These are phyloP conservation scores for Colletotrichum orchidophilum DNA, from an alignment of 2,329 filamentous ascomycete species.

Conservation along the genomic window DNA sequence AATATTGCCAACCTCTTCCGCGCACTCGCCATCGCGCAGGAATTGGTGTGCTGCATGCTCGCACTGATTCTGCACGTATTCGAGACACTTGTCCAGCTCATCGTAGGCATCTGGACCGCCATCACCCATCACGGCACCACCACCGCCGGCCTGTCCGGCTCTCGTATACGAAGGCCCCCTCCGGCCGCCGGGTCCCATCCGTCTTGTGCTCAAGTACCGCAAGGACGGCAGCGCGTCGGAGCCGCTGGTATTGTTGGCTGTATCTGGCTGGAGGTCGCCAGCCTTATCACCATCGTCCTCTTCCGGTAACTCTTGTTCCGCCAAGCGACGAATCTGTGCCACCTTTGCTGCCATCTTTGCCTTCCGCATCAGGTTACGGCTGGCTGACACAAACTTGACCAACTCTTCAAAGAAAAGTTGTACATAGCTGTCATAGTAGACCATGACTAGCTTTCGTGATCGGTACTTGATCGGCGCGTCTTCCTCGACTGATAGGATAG, in stretches of 20 bases:
- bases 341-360: constrained; percentile 85
- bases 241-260: constrained; percentile 17
- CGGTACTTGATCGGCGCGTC: constrained; percentile 66
- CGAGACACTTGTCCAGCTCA: constrained; percentile 79
- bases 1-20: constrained; percentile 77
- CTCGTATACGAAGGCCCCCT: constrained; percentile 22
- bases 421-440: constrained; percentile 92
- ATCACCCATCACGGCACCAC: constrained; percentile 31
- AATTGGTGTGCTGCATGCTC: constrained; percentile 91
- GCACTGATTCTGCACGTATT: constrained; percentile 82
- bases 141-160: constrained; percentile 27
- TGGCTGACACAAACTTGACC: constrained; percentile 82
- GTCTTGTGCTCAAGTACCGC: constrained; percentile 50
- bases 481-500: constrained; percentile 60
- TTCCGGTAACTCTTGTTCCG: constrained; percentile 66
- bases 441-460: constrained; percentile 79
- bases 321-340: constrained; percentile 69
- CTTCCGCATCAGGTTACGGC: constrained; percentile 85
- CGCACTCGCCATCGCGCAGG: constrained; percentile 86
- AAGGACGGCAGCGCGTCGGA: constrained; percentile 49
- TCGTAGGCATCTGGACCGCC: constrained; percentile 68
- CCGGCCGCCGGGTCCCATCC: constrained; percentile 40
- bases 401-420: constrained; percentile 85
- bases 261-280: constrained; percentile 33
- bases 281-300: constrained; percentile 55